A percentile compares a stretch with the other conserved stretches of the same genome.
Evolutionary conservation across 148 eudicot genomes (phyloP).

Genomic region (Beta vulgaris): DNA sequence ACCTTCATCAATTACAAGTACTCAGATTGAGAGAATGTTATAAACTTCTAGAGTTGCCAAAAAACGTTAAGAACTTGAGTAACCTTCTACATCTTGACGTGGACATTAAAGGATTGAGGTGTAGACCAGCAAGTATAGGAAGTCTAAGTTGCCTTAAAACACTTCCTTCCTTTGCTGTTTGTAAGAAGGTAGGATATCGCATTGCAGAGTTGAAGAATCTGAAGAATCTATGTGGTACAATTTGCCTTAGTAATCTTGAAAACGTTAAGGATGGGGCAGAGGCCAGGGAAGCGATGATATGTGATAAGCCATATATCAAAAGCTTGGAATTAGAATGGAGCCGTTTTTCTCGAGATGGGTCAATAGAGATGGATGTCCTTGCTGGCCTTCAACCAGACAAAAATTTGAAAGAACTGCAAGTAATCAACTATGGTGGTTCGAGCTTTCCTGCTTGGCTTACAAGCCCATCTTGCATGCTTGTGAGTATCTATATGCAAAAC

Average conservation of each 20-base stretch:
- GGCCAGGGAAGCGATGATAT: neutral
- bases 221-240: neutral
- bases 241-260: neutral
- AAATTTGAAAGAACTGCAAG: neutral
- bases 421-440: neutral
- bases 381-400: neutral
- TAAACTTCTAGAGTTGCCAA: neutral
- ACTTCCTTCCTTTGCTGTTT: constrained; percentile 1
- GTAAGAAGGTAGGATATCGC: constrained; percentile 2
- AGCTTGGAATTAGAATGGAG: constrained; percentile 3
- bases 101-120: neutral
- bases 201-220: constrained; percentile 2
- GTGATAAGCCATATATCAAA: neutral
- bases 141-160: neutral
- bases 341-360: neutral
- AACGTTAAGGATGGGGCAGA: neutral
- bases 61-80: neutral
- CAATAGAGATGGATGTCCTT: neutral
- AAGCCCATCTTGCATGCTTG: neutral
- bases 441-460: constrained; percentile 3
- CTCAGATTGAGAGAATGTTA: constrained; percentile 13
- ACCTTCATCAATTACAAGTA: constrained; percentile 4
- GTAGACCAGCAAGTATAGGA: neutral
- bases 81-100: constrained; percentile 1
- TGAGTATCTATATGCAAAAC: neutral